A percentile compares a stretch with the other conserved stretches of the same genome.
These are phyloP conservation scores for Saccharomyces kudriavzevii DNA, from an alignment of 805 yeast species.

Conservation along the genomic window DNA sequence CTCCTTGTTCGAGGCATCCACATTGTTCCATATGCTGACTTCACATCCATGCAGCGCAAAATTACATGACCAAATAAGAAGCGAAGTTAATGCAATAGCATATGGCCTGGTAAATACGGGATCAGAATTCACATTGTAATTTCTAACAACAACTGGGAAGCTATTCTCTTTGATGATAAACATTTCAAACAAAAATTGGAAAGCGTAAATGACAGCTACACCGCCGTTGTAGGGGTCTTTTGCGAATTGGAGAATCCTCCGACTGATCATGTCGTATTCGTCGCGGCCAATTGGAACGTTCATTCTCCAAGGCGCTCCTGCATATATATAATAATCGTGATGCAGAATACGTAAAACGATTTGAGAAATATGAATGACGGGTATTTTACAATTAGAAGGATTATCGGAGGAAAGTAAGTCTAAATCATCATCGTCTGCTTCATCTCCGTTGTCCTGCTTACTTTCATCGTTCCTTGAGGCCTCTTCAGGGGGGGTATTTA, in stretches of 20 bases:
- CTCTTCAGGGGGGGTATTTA: neutral
- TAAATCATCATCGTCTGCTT: neutral
- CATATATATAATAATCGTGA: slow-evolving; percentile 67
- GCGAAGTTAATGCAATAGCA: slow-evolving; percentile 27
- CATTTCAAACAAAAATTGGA: slow-evolving; percentile 54
- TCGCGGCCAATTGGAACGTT: slow-evolving; percentile 49
- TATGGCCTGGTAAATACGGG: slow-evolving; percentile 36
- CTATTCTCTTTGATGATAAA: slow-evolving; percentile 39
- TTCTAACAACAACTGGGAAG: slow-evolving; percentile 32
- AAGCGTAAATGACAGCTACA: slow-evolving; percentile 52
- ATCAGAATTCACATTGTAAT: slow-evolving; percentile 46
- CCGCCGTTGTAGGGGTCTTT: slow-evolving; percentile 39
- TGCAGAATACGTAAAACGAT: slow-evolving; percentile 64
- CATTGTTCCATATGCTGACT: slow-evolving; percentile 24
- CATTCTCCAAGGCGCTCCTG: slow-evolving; percentile 80
- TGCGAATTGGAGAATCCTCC: slow-evolving; percentile 33
- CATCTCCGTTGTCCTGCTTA: neutral
- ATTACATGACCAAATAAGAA: slow-evolving; percentile 45
- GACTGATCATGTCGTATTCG: slow-evolving; percentile 42
- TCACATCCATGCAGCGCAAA: slow-evolving; percentile 44
- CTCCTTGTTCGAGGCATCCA: slow-evolving; percentile 5
- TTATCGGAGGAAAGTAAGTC: slow-evolving; percentile 13
- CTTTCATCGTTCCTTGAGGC: neutral
- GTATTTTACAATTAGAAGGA: slow-evolving; percentile 40
- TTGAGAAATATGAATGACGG: slow-evolving; percentile 67